These are phyloP conservation scores for Ajuga reptans DNA, from an alignment of 305 asterid species.

Conservation along the genomic window DNA sequence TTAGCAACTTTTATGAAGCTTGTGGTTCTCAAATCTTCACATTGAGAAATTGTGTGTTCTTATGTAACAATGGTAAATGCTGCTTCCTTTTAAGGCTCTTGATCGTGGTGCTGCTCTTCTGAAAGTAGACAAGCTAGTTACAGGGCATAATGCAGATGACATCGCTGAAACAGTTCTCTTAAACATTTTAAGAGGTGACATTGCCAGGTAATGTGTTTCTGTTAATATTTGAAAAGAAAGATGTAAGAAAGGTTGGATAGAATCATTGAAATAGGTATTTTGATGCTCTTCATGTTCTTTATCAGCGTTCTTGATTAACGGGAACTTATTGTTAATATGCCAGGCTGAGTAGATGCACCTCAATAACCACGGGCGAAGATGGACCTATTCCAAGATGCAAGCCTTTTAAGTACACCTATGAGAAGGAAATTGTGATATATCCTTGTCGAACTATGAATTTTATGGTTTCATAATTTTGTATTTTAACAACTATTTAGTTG, in stretches of 20 bases:
- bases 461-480: not conserved
- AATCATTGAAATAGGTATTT: not conserved
- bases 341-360: constrained; percentile 93
- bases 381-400: constrained; percentile 99
- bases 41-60: not conserved
- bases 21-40: constrained; percentile 3
- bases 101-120: constrained; percentile 90
- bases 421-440: constrained; percentile 98
- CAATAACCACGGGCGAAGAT: constrained; percentile 88
- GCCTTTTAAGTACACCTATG: constrained; percentile 95
- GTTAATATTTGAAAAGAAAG: constrained; percentile 3
- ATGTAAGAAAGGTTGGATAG: not conserved
- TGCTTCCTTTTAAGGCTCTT: constrained; percentile 52
- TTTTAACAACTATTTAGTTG: constrained; percentile 6
- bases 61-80: not conserved
- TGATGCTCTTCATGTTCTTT: not conserved
- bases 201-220: constrained; percentile 59
- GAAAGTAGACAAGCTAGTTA: constrained; percentile 88
- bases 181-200: constrained; percentile 89
- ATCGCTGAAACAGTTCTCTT: constrained; percentile 93
- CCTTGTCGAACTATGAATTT: constrained; percentile 36
- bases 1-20: not conserved
- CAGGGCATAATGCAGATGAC: constrained; percentile 96
- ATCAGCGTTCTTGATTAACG: constrained; percentile 10
- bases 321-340: constrained; percentile 17